Evolutionary conservation across 1,284 basidiomycete species (phyloP).

Genomic region (Pseudozyma pruni): DNA sequence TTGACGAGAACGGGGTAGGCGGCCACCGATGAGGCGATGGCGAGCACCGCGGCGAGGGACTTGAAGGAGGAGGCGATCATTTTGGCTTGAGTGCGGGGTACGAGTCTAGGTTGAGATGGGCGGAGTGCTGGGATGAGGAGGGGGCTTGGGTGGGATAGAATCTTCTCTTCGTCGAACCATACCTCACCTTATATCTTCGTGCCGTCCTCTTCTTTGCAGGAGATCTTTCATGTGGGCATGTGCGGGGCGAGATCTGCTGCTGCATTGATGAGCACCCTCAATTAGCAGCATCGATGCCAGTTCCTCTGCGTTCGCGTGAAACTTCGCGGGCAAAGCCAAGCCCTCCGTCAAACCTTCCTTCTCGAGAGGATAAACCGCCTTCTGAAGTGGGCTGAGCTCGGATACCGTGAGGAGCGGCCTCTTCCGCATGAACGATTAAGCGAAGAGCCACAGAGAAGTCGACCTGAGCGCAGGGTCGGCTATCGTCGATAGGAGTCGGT

Average conservation of each 20-base stretch:
- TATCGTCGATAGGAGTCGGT: no score
- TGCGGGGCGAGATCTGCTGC: not conserved
- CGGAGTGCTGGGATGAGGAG: not conserved
- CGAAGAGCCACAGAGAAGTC: not conserved
- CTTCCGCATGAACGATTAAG: not conserved
- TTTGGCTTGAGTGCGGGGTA: not conserved
- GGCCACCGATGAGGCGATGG: constrained; percentile 17
- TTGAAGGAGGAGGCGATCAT: constrained; percentile 30
- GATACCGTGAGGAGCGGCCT: not conserved
- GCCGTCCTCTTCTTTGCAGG: no score
- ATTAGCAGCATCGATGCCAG: no score
- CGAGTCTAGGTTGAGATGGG: no score
- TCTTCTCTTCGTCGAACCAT: no score
- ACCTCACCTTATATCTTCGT: constrained; percentile 7
- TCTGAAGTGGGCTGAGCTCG: no score
- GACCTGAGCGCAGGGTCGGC: not conserved
- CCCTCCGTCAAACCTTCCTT: no score
- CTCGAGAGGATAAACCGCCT: no score
- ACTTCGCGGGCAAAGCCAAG: no score
- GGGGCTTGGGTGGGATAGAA: not conserved
- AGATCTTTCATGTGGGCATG: no score
- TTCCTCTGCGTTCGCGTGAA: no score
- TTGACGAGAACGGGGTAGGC: constrained; percentile 21
- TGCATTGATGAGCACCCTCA: no score
- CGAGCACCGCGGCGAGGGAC: constrained; percentile 16